Conservation (phyloP, 2,329 filamentous ascomycete species). For the Microsporum ferrugineum region DNA sequence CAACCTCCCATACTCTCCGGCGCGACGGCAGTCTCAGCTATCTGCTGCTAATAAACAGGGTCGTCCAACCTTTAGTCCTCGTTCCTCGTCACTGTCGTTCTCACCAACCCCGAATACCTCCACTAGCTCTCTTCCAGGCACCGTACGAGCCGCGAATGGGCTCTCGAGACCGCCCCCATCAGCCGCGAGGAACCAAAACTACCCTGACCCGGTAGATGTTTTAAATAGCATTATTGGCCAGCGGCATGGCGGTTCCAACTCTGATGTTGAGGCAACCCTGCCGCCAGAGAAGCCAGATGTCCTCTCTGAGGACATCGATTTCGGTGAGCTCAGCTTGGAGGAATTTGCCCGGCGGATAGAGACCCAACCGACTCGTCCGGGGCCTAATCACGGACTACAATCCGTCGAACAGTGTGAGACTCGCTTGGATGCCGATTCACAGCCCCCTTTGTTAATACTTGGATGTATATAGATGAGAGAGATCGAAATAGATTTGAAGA, state of each 20-base stretch:
- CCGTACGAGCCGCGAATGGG: conserved; percentile 54
- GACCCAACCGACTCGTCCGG: not conserved
- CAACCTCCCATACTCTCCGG: conserved; percentile 60
- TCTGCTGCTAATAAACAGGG: conserved; percentile 58
- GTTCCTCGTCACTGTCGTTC: conserved; percentile 70
- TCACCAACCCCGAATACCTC: conserved; percentile 62
- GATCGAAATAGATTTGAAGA: conserved; percentile 81
- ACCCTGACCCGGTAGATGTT: conserved; percentile 59
- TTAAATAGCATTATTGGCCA: conserved; percentile 49
- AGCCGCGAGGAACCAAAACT: conserved; percentile 32
- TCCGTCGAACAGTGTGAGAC: conserved; percentile 60
- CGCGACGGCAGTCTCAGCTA: conserved; percentile 54
- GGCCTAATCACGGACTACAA: conserved; percentile 40
- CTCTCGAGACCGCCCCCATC: conserved; percentile 37
- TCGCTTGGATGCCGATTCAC: not conserved
- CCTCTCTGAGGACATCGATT: conserved; percentile 60
- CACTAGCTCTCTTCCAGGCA: conserved; percentile 59
- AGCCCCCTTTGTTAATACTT: conserved; percentile 9
- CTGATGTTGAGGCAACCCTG: conserved; percentile 4
- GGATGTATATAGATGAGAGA: conserved; percentile 48
- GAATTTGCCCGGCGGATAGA: conserved; percentile 47
- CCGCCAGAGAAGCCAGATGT: conserved; percentile 26
- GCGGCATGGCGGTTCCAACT: conserved; percentile 8
- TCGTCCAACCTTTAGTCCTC: conserved; percentile 51
- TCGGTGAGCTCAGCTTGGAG: conserved; percentile 63